Conservation (phyloP, 169 alveolate genomes). For the Perkinsus olseni region DNA sequence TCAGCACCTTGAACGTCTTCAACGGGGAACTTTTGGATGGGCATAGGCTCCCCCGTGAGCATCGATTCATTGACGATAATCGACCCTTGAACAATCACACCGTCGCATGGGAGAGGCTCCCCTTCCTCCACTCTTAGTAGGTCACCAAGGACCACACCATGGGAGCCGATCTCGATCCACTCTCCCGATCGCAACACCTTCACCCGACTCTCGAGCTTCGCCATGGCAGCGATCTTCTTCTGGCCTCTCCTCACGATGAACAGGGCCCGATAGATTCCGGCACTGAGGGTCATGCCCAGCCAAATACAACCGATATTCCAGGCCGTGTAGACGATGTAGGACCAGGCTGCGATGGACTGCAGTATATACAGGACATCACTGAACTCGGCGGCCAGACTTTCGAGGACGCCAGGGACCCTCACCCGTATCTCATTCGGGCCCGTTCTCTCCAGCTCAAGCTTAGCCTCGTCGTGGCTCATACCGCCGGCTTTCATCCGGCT, state of each 20-base stretch:
- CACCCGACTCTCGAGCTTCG: background rate
- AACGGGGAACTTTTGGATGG: constrained; percentile 7
- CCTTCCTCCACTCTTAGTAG: background rate
- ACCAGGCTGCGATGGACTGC: background rate
- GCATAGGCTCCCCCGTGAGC: constrained; percentile 13
- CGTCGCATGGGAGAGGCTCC: constrained; percentile 2
- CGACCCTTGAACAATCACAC: background rate
- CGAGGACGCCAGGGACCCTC: background rate
- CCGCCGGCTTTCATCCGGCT: background rate
- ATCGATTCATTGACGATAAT: constrained; percentile 1
- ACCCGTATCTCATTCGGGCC: background rate
- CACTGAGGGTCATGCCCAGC: background rate
- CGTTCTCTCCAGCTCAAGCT: background rate
- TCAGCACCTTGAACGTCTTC: background rate
- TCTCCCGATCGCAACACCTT: background rate
- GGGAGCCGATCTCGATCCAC: background rate
- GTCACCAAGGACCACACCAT: background rate
- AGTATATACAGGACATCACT: background rate
- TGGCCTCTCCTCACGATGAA: background rate
- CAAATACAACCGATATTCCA: background rate
- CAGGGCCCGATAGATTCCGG: background rate
- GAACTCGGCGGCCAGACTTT: background rate
- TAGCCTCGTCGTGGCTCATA: background rate
- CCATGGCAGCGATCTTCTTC: background rate
- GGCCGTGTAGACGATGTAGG: background rate